These are phyloP conservation scores for Claviceps pazoutovae DNA, from an alignment of 2,329 filamentous ascomycete species.

Conservation along the genomic window DNA sequence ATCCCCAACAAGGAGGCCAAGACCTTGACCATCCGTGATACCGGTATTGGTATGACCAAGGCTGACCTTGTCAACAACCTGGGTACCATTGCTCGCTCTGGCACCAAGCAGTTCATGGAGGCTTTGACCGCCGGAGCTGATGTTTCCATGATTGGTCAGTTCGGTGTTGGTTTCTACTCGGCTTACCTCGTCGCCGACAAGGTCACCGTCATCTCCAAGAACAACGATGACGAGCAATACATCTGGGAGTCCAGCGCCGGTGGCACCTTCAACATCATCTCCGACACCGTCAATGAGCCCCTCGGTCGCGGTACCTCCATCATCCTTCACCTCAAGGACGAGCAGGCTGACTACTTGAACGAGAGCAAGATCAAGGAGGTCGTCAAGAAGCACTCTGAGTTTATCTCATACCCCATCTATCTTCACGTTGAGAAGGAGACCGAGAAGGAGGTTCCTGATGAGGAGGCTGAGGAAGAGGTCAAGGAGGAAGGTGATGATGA, in stretches of 20 bases:
- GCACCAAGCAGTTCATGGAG: constrained; percentile 99
- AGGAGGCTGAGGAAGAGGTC: constrained; percentile 67
- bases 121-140: constrained; percentile 94
- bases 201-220: constrained; percentile 90
- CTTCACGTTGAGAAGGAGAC: constrained; percentile 98
- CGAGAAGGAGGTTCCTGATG: constrained; percentile 95
- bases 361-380: constrained; percentile 99
- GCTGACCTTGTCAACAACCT: constrained; percentile 99
- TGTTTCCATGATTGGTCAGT: constrained; percentile 99
- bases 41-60: constrained; percentile 99
- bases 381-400: constrained; percentile 99
- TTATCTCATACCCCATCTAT: constrained; percentile 99
- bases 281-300: constrained; percentile 81
- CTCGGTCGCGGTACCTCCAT: constrained; percentile 95
- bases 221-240: constrained; percentile 99
- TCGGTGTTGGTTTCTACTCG: constrained; percentile 99
- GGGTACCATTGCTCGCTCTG: constrained; percentile 96
- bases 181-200: constrained; percentile 98
- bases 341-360: constrained; percentile 96
- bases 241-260: constrained; percentile 96
- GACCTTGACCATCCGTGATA: constrained; percentile 94
- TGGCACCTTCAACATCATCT: constrained; percentile 86
- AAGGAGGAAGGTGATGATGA: constrained; percentile 58
- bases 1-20: constrained; percentile 95
- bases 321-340: constrained; percentile 97